Evolutionary conservation across 129 eudicot species (phyloP).

Genomic region (Arctium lappa): DNA sequence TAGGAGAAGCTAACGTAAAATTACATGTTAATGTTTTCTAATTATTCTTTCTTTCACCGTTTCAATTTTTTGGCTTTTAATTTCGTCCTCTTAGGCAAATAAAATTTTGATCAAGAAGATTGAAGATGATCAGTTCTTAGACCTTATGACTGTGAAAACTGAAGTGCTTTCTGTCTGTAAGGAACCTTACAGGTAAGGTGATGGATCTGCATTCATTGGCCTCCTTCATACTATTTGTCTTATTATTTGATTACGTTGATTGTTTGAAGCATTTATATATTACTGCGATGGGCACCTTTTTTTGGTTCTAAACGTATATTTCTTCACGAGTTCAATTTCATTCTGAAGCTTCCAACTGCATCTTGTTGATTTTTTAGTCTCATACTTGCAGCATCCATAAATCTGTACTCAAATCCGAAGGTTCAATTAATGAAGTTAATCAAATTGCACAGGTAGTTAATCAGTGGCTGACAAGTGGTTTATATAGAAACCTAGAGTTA

Average conservation of each 20-base stretch:
- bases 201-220: not conserved
- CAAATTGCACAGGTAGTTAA: conserved; percentile 71
- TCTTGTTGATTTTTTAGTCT: conserved; percentile 15
- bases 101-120: conserved; percentile 37
- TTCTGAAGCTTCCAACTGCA: not conserved
- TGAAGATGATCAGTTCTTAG: conserved; percentile 37
- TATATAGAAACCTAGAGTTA: conserved; percentile 19
- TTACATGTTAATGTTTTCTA: not conserved
- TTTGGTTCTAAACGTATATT: not conserved
- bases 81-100: conserved; percentile 40
- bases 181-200: conserved; percentile 61
- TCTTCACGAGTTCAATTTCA: not conserved
- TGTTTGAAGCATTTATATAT: not conserved
- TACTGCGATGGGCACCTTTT: not conserved
- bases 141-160: conserved; percentile 37
- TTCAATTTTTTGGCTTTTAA: conserved; percentile 5
- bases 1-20: not conserved
- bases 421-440: conserved; percentile 73
- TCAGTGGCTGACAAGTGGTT: not conserved
- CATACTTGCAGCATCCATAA: conserved; percentile 41
- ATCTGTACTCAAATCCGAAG: conserved; percentile 39
- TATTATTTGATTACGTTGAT: not conserved
- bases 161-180: conserved; percentile 39
- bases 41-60: not conserved
- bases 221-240: not conserved